Percentiles rank a stretch among this genome's conserved stretches.
Evolutionary conservation across 768 basidiomycete species (phyloP).

Genomic region (Podaxis sp.): DNA sequence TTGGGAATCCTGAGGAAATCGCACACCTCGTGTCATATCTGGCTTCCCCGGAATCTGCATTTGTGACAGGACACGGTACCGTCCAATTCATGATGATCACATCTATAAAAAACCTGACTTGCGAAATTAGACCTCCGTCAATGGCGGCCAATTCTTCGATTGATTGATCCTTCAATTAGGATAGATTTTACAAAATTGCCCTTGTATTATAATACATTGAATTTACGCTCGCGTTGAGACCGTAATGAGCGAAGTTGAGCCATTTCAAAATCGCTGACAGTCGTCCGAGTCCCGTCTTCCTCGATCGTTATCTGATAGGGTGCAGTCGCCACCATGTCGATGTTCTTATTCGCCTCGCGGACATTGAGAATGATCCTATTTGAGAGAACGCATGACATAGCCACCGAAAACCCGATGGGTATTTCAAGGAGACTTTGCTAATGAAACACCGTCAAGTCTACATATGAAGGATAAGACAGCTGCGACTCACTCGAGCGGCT

Average conservation of each 20-base stretch:
- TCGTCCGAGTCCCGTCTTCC: slow-evolving; percentile 12
- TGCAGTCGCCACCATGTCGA: slow-evolving; percentile 9
- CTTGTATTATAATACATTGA: slow-evolving; percentile 1
- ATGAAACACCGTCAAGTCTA: background rate
- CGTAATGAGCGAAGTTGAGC: slow-evolving; percentile 21
- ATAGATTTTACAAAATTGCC: background rate
- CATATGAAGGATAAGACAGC: background rate
- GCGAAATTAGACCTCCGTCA: background rate
- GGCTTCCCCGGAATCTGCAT: slow-evolving; percentile 14
- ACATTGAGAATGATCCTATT: slow-evolving; percentile 56
- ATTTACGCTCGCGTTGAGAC: slow-evolving; percentile 3
- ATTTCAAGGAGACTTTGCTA: slow-evolving; percentile 43
- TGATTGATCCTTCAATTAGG: background rate
- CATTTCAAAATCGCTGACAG: slow-evolving; percentile 22
- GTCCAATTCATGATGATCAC: background rate
- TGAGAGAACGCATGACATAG: slow-evolving; percentile 54
- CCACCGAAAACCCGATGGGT: slow-evolving; percentile 53
- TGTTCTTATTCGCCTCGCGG: slow-evolving; percentile 33
- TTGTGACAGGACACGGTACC: slow-evolving; percentile 16
- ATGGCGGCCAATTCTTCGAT: slow-evolving; percentile 7
- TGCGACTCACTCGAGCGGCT: slow-evolving; percentile 27
- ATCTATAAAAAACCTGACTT: background rate
- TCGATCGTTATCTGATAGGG: slow-evolving; percentile 7
- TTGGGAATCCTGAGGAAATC: slow-evolving; percentile 12
- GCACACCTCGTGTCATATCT: slow-evolving; percentile 18